Evolutionary conservation across 2,329 filamentous ascomycete genomes (phyloP), one percentile per base, ranked within the genome.

Genomic region (Trichoderma guizhouense): DNA sequence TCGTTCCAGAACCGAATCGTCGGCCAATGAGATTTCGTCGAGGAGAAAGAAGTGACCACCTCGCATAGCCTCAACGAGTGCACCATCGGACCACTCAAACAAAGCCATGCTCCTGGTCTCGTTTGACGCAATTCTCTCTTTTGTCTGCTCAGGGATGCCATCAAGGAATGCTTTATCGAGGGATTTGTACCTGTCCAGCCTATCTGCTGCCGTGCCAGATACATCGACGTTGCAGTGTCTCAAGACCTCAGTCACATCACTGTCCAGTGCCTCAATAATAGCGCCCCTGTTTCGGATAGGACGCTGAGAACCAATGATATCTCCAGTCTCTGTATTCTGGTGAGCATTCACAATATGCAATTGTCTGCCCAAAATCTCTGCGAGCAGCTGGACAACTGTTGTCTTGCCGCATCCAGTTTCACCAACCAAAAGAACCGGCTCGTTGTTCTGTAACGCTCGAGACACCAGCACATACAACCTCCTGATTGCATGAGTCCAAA

Each of bases 331-430:
- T 0, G 96, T 95, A 75, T 99, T 99, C 76, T 98, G 95, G 81
- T 99, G 97, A 3, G 97, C 96, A 79, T 99, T 99, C 78, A 99
- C 92, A 76, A 95, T 96, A 75, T 95, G 91, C 51, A 99, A 84
- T 74, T 93, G 85, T 77, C 92, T 94, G 18, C 86, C 85, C 74
- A 93, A 87, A 5, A 93, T 92, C 77, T 97, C 92, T 3, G 96
- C 94, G 68, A 98, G 87, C 79, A 97, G 88, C 80, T 99, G 96
- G 76, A 94, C 97, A 7, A 99, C 93, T 2, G 95, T 98, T 0
- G 96, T 99, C 83, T 99, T 99, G 73, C 97, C 96, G 78, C 95
- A 98, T 7, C 96, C 96, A 21, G 96, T 99, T 80, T 99, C 97
- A 73, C 96, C 96, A 14, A 99, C 94, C 6, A 99, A 86, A 24